Conservation (phyloP, 2,329 filamentous ascomycete genomes). For the Neonectria magnoliae region DNA sequence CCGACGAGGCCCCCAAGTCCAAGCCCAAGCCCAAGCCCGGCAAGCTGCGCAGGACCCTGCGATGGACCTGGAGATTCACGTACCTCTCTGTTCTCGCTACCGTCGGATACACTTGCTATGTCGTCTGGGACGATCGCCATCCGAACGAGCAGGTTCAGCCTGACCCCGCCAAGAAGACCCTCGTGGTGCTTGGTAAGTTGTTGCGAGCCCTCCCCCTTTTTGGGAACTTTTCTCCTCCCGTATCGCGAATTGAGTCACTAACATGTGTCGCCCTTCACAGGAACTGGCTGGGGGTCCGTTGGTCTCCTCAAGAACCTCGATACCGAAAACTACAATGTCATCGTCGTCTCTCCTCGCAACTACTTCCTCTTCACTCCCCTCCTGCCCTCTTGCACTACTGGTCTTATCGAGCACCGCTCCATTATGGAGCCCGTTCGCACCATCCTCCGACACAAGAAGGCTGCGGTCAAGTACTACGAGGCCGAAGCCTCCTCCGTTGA, state of each 20-base stretch:
- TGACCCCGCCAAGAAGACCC: conserved; percentile 93
- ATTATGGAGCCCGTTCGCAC: conserved; percentile 99
- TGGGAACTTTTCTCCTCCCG: background rate
- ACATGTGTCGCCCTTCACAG: conserved; percentile 57
- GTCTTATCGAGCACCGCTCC: conserved; percentile 96
- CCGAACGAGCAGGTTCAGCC: conserved; percentile 81
- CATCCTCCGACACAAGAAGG: conserved; percentile 94
- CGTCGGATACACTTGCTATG: conserved; percentile 78
- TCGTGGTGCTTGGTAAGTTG: conserved; percentile 87
- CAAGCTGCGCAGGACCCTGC: conserved; percentile 75
- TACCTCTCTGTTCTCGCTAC: conserved; percentile 79
- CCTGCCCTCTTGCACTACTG: conserved; percentile 95
- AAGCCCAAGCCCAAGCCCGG: conserved; percentile 60
- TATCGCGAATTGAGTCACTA: conserved; percentile 33
- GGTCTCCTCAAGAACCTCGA: conserved; percentile 98
- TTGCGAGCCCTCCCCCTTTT: background rate
- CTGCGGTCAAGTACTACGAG: conserved; percentile 95
- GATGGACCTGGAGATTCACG: conserved; percentile 84
- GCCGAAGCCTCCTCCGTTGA: conserved; percentile 97
- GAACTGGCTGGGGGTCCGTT: conserved; percentile 95
- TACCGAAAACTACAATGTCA: conserved; percentile 98
- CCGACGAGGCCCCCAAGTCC: conserved; percentile 61
- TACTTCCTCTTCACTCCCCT: conserved; percentile 99
- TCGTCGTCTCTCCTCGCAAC: conserved; percentile 97
- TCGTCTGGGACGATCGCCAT: conserved; percentile 84